Evolutionary conservation across 108 stramenopile species (phyloP), one percentile per base, ranked within the genome.

Genomic region (Nitzschia sp.): DNA sequence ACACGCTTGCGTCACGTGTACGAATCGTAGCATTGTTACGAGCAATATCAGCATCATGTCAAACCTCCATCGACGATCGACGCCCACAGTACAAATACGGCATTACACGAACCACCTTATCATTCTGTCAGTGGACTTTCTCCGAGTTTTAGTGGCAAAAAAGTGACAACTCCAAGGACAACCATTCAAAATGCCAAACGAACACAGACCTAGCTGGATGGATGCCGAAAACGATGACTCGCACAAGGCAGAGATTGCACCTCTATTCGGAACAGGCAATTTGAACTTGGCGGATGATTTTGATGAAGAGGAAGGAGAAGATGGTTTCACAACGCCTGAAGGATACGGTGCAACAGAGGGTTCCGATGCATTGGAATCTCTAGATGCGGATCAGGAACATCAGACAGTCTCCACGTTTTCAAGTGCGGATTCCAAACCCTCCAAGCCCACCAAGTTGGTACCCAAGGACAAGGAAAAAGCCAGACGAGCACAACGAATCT

Each of bases 131-230:
- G 29, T 34, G 29, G 29, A 34, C 29, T 34, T 34, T 34, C 29
- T 34, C 29, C 29, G 29, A 34, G 29, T 34, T 34, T 1, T 1
- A 34, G 29, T 34, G 29, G 5, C 29, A 34, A 34, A 34, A 34
- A 34, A 5, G 29, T 34, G 29, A 34, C 1, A 34, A 34, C 29
- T 34, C 29, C 1, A 34, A 34, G 29, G 29, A 34, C 29, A 34
- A 34, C 29, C 29, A 34, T 34, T 34, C 1, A 37, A 12, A 34
- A 58, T 58, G 40, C 58, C 64, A 12, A 65, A 73, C 17, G 51
- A 61, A 38, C 48, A 22, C 24, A 51, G 58, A 53, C 76, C 70
- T 43, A 57, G 63, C 40, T 77, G 76, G 76, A 60, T 77, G 70
- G 70, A 77, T 41, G 69, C 42, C 7, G 52, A 65, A 48, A 71